A percentile compares a stretch with the other conserved stretches of the same genome.
Conservation (phyloP, 1,284 basidiomycete species). For the Ustilago nuda region DNA sequence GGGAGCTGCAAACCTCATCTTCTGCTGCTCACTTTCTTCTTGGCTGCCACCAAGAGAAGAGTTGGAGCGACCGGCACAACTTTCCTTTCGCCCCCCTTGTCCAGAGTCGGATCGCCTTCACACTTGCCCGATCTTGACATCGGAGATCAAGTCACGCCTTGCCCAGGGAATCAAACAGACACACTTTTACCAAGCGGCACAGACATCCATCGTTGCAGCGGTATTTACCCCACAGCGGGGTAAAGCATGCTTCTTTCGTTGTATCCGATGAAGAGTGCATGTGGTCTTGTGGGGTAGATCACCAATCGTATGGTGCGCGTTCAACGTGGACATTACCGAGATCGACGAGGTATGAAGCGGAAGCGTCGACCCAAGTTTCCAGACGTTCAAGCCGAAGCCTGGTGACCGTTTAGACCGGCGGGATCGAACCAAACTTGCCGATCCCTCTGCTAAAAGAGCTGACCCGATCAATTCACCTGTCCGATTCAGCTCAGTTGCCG, state of each 20-base stretch:
- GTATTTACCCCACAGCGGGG: conserved; percentile 21
- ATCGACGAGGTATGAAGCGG: not conserved
- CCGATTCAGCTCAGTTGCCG: not conserved
- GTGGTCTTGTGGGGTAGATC: conserved; percentile 13
- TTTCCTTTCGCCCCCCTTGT: not conserved
- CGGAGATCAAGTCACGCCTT: not conserved
- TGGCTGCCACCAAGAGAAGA: not conserved
- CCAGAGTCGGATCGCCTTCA: not conserved
- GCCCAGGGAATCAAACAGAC: no score
- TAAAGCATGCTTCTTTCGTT: not conserved
- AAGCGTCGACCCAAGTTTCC: not conserved
- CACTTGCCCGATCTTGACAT: conserved; percentile 1
- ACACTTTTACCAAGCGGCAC: no score
- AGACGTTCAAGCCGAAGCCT: conserved; percentile 6
- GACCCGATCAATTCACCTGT: not conserved
- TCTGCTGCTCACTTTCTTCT: not conserved
- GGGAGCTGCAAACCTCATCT: not conserved
- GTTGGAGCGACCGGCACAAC: conserved; percentile 17
- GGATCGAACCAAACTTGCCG: conserved; percentile 2
- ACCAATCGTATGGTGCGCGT: not conserved
- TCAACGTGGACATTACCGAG: not conserved
- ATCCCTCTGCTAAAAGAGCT: not conserved
- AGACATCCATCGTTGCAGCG: not conserved
- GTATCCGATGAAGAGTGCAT: conserved; percentile 10
- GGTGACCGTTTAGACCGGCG: conserved; percentile 19